Conservation (phyloP, 768 basidiomycete species). For the Butyriboletus loyo region DNA sequence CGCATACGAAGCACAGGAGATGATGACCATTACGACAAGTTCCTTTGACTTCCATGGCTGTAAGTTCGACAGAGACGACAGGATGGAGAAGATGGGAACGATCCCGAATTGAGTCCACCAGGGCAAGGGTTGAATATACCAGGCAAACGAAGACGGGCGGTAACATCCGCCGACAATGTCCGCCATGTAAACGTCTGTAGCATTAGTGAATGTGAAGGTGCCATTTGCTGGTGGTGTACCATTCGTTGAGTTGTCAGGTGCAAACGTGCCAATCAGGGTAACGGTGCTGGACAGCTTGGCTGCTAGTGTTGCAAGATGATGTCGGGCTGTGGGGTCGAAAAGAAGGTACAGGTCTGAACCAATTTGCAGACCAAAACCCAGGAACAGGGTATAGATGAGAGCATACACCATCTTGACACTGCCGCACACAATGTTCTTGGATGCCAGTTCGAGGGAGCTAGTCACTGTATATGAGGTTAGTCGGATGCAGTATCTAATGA, state of each 20-base stretch:
- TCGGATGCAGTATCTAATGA: not conserved
- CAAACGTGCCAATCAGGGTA: constrained; percentile 63
- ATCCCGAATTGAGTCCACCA: constrained; percentile 73
- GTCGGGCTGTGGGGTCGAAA: constrained; percentile 57
- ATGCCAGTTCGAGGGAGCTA: constrained; percentile 79
- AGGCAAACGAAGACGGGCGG: constrained; percentile 59
- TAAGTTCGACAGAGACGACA: constrained; percentile 73
- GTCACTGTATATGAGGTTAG: constrained; percentile 48
- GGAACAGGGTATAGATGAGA: constrained; percentile 80
- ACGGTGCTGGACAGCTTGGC: constrained; percentile 47
- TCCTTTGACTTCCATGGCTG: constrained; percentile 73
- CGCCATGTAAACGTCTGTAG: constrained; percentile 40
- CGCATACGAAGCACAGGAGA: constrained; percentile 76
- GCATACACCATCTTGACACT: constrained; percentile 88
- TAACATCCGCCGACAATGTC: constrained; percentile 69
- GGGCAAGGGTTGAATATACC: constrained; percentile 83
- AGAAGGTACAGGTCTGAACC: constrained; percentile 79
- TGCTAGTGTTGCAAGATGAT: constrained; percentile 51
- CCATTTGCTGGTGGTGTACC: constrained; percentile 48
- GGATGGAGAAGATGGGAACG: constrained; percentile 69
- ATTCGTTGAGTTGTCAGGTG: constrained; percentile 50
- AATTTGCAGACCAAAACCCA: constrained; percentile 83
- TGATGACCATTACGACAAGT: constrained; percentile 78
- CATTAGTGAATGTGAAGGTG: constrained; percentile 65
- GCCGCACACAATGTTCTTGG: constrained; percentile 81